Base-by-base conservation (phyloP, 2,329 filamentous ascomycete genomes). In the Aspergillus vadensis region DNA sequence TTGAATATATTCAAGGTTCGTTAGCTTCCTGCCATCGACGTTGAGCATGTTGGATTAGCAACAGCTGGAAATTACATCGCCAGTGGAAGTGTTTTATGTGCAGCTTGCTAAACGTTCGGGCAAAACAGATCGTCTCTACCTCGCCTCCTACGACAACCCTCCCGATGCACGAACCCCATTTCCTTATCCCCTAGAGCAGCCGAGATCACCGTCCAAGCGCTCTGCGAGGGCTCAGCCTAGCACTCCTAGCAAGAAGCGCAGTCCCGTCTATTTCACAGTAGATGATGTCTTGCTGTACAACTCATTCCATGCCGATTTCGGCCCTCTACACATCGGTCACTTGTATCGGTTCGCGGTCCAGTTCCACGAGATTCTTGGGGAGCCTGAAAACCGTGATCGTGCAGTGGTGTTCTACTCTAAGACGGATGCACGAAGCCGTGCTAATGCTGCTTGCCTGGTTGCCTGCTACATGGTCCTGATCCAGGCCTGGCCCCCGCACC, bases 401-500 rank as follows among this genome's bases (percentile, higher is more conserved):
- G 90, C 92, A 1, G 92, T 99, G 60, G 94, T 98, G 8, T 97
- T 99, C 79, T 99, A 92, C 90, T 97, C 93, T 78, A 89, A 88
- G 69, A 89, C 93, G 5, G 93, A 99, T 79, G 88, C 94, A 32
- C 88, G 92, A 74, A 97, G 93, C 91, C 85, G 75, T 55, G 95
- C 74, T 67, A 99, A 99, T 78, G 92, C 95, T 51, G 92, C 95
- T 27, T 97, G 93, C 75, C 85, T 99, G 72, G 86, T 99, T 49
- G 94, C 95, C 57, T 97, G 92, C 81, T 99, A 99, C 81, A 98
- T 99, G 93, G 93, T 99, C 47, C 81, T 99, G 66, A 97, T 99
- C 69, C 95, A 99, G 80, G 91, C 91, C 44, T 99, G 95, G 95
- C 91, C 95, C 50, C 95, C 95, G 55, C 95, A 99, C 81, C 82